These are phyloP conservation scores for Tuber aestivum DNA, from an alignment of 495 filamentous ascomycete genomes.

Conservation along the genomic window DNA sequence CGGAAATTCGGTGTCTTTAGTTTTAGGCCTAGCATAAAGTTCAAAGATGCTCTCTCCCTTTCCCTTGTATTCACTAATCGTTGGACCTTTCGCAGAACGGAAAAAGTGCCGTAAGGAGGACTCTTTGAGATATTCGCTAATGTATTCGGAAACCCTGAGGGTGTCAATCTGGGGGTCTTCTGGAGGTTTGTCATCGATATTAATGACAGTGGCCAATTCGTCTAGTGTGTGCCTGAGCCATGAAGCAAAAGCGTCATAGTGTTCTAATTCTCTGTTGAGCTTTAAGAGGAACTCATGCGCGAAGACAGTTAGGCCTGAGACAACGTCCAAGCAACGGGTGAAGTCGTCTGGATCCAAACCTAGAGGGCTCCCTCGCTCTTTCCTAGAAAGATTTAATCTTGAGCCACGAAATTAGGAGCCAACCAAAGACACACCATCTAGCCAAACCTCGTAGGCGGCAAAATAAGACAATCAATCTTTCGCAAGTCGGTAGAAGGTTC, in stretches of 20 bases:
- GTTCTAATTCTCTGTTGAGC: slow-evolving; percentile 68
- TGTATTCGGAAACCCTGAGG: slow-evolving; percentile 40
- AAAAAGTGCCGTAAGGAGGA: slow-evolving; percentile 39
- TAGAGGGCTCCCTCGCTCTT: slow-evolving; percentile 42
- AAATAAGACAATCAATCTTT: slow-evolving; percentile 74
- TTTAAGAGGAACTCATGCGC: slow-evolving; percentile 65
- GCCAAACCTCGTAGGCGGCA: slow-evolving; percentile 80
- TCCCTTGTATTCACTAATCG: slow-evolving; percentile 36
- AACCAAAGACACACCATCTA: slow-evolving; percentile 63
- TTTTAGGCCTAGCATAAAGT: slow-evolving; percentile 29
- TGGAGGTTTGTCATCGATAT: slow-evolving; percentile 41
- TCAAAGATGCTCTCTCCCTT: slow-evolving; percentile 40
- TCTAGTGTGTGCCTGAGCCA: slow-evolving; percentile 88
- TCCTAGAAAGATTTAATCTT: slow-evolving; percentile 50
- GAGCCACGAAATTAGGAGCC: slow-evolving; percentile 56
- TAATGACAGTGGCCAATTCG: slow-evolving; percentile 41
- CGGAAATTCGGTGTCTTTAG: slow-evolving; percentile 41
- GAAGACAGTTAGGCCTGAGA: slow-evolving; percentile 67
- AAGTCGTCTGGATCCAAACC: slow-evolving; percentile 43
- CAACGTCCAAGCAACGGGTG: slow-evolving; percentile 55
- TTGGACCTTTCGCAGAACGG: slow-evolving; percentile 13
- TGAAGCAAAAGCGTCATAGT: slow-evolving; percentile 70
- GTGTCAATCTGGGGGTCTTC: slow-evolving; percentile 41
- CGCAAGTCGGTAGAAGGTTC: slow-evolving; percentile 78
- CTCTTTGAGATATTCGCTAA: slow-evolving; percentile 36